Evolutionary conservation across 805 yeast species (phyloP), one percentile per base, ranked within the genome.

Genomic region (Hanseniaspora pseudoguilliermondii): DNA sequence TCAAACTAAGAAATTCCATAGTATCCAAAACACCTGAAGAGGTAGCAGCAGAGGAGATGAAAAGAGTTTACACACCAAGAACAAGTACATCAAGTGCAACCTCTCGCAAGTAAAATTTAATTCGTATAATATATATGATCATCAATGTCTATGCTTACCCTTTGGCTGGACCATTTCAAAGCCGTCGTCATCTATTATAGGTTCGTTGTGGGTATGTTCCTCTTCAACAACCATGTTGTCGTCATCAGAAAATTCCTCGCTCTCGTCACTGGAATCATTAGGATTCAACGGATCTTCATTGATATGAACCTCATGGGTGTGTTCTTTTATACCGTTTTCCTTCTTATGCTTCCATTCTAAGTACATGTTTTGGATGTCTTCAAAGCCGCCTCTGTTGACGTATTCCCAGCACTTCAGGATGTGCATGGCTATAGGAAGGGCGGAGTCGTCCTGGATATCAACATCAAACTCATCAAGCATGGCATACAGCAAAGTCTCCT

Each of bases 401-500:
- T 86, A 81, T 59, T 77, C 77, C 71, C 87, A 91, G 20, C 82
- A 65, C 54, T 78, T 75, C 55, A 89, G 67, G 21, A 93, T 76
- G 57, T 76, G 75, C 48, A 76, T 80, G 5, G 91, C 95, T 35
- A 87, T 78, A 8, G 79, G 78, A 55, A 83, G 74, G 0, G 95
- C 91, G 10, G 95, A 81, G 62, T 87, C 95, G 65, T 91, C 95
- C 63, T 93, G 97, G 44, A 93, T 80, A 46, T 81, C 77, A 9
- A 84, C 84, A 57, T 88, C 97, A 64, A 91, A 93, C 68, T 93
- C 99, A 70, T 91, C 98, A 58, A 82, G 81, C 96, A 93, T 87
- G 27, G 95, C 93, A 65, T 85, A 84, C 52, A 85, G 72, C 58
- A 93, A 72, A 18, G 95, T 80, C 64, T 86, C 95, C 69, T 93